These are phyloP conservation scores for Venturia effusa DNA, from an alignment of 2,329 filamentous ascomycete species.

Conservation along the genomic window DNA sequence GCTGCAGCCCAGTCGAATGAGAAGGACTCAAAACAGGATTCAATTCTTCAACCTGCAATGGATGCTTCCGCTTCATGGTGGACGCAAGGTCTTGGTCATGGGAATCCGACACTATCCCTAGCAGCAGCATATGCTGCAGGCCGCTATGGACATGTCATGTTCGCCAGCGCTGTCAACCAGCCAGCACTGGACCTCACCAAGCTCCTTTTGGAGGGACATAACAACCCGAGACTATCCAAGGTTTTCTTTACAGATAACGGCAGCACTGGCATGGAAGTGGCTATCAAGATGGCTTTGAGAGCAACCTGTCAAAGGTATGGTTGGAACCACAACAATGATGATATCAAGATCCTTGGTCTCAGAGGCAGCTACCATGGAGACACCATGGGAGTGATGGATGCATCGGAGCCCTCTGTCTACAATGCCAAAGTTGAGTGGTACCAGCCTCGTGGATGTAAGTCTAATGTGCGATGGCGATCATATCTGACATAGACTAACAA, in stretches of 20 bases:
- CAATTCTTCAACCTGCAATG: slow-evolving; percentile 54
- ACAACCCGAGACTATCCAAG: slow-evolving; percentile 54
- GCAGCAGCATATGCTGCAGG: slow-evolving; percentile 73
- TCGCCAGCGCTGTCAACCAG: slow-evolving; percentile 68
- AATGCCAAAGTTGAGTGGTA: slow-evolving; percentile 87
- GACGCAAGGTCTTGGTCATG: slow-evolving; percentile 80
- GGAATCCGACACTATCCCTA: slow-evolving; percentile 59
- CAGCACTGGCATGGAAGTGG: slow-evolving; percentile 74
- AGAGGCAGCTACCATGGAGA: slow-evolving; percentile 80
- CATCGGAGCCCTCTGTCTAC: slow-evolving; percentile 62
- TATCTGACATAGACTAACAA: neutral
- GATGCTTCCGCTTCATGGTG: slow-evolving; percentile 86
- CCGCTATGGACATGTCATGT: slow-evolving; percentile 82
- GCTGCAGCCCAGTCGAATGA: slow-evolving; percentile 10
- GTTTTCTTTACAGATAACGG: slow-evolving; percentile 81
- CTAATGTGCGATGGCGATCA: neutral
- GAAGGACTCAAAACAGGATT: slow-evolving; percentile 6
- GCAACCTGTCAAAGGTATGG: slow-evolving; percentile 56
- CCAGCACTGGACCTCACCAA: slow-evolving; percentile 63
- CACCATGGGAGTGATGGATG: slow-evolving; percentile 82
- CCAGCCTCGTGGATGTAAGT: slow-evolving; percentile 51
- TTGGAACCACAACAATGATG: slow-evolving; percentile 47
- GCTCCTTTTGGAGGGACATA: slow-evolving; percentile 46
- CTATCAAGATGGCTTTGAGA: slow-evolving; percentile 72
- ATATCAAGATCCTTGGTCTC: slow-evolving; percentile 59